phyloP scores from a whole-genome alignment of 129 eudicot genomes.

The Deinandra increscens region DNA sequence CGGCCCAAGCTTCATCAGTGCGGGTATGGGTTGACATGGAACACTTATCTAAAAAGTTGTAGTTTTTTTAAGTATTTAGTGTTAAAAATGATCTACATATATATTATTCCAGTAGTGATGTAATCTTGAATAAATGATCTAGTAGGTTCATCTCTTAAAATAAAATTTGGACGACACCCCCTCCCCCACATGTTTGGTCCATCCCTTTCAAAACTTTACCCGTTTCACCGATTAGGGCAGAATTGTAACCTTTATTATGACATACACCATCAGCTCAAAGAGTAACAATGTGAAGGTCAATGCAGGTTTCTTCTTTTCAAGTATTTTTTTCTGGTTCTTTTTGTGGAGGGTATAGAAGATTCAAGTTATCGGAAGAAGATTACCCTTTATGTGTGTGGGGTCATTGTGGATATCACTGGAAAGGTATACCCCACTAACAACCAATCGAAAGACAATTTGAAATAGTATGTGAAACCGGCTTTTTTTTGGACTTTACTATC shows the following conservation, averaged over 20 bases:
- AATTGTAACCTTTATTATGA: no score
- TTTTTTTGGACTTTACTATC: constrained; percentile 28
- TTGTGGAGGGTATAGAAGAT: constrained; percentile 31
- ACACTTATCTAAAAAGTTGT: neutral
- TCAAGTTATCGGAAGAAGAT: constrained; percentile 1
- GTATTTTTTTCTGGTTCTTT: constrained; percentile 25
- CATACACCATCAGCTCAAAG: neutral
- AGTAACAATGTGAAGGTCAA: constrained; percentile 8
- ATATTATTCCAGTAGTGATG: no score
- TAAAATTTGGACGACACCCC: no score
- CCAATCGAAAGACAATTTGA: constrained; percentile 20
- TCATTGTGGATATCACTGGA: constrained; percentile 31
- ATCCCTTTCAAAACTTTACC: no score
- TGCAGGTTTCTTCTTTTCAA: constrained; percentile 39
- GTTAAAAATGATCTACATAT: neutral
- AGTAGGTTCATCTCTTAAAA: no score
- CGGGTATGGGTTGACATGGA: neutral
- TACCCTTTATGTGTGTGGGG: constrained; percentile 2
- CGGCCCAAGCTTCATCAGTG: no score
- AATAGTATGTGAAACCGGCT: constrained; percentile 23
- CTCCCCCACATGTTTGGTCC: no score
- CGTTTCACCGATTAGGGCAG: no score
- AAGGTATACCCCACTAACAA: constrained; percentile 29
- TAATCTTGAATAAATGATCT: no score
- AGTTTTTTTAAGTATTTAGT: neutral